These are phyloP conservation scores for Juglanconis oblonga DNA, from an alignment of 2,329 filamentous ascomycete genomes.

Conservation along the genomic window DNA sequence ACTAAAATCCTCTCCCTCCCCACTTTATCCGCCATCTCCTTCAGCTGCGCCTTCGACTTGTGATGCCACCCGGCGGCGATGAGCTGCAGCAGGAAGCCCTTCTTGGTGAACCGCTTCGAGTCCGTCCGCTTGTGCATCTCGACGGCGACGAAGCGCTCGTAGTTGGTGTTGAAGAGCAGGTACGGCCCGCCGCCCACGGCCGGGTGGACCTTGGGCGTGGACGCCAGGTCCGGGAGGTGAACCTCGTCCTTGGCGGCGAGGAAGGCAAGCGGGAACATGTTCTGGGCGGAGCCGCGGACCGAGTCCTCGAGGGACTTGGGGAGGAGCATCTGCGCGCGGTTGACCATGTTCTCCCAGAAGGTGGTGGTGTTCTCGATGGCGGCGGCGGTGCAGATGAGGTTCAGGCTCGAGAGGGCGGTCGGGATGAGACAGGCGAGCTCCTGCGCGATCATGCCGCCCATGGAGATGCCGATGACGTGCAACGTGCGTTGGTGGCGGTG, in stretches of 20 bases:
- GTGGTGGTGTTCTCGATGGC: constrained; percentile 57
- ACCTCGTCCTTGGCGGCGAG: constrained; percentile 59
- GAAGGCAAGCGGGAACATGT: constrained; percentile 65
- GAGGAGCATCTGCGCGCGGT: constrained; percentile 55
- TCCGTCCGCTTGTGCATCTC: constrained; percentile 71
- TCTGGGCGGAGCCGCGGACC: constrained; percentile 60
- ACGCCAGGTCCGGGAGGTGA: constrained; percentile 42
- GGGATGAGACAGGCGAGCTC: constrained; percentile 64
- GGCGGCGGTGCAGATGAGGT: constrained; percentile 61
- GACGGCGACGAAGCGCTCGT: constrained; percentile 76
- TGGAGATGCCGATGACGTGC: constrained; percentile 75
- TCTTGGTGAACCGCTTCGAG: constrained; percentile 56
- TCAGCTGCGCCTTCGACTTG: constrained; percentile 67
- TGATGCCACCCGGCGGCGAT: constrained; percentile 77
- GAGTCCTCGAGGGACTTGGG: constrained; percentile 69
- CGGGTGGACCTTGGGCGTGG: constrained; percentile 38
- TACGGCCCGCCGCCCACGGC: constrained; percentile 34
- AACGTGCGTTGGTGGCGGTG: constrained; percentile 35
- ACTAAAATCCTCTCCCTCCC: constrained; percentile 74
- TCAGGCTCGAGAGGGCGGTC: constrained; percentile 51
- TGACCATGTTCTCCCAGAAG: constrained; percentile 63
- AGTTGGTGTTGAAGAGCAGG: constrained; percentile 67
- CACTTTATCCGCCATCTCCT: constrained; percentile 62
- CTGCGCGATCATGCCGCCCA: constrained; percentile 92
- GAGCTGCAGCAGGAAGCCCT: constrained; percentile 73